Evolutionary conservation across 2,329 filamentous ascomycete genomes (phyloP).

Genomic region (Chrysoporthe puriensis): DNA sequence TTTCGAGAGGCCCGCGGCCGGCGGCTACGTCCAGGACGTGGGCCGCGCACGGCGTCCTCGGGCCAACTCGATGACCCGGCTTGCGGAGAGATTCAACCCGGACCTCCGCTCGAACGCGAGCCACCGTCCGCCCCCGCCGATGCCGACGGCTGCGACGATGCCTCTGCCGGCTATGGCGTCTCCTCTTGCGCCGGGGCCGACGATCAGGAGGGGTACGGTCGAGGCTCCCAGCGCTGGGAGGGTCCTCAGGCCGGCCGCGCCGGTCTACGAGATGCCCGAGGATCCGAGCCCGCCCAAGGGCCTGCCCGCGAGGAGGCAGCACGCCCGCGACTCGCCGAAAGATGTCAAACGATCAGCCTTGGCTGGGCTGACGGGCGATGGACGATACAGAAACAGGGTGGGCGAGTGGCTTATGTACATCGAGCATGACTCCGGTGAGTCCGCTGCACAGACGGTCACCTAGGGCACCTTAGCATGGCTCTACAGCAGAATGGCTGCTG

Average conservation of each 20-base stretch:
- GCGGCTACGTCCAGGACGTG: conserved; percentile 50
- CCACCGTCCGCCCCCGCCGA: conserved; percentile 34
- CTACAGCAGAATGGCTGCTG: neutral
- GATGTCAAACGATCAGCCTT: conserved; percentile 43
- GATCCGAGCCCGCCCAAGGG: conserved; percentile 36
- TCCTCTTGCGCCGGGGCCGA: conserved; percentile 37
- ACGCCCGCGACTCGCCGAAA: conserved; percentile 34
- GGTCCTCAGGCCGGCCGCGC: conserved; percentile 23
- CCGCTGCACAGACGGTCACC: conserved; percentile 8
- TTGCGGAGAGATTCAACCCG: conserved; percentile 53
- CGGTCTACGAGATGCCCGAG: conserved; percentile 39
- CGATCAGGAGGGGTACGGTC: conserved; percentile 46
- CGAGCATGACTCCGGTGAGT: conserved; percentile 46
- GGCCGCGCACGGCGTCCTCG: conserved; percentile 47
- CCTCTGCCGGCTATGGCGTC: conserved; percentile 41
- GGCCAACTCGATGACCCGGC: conserved; percentile 51
- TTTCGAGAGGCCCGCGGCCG: conserved; percentile 42
- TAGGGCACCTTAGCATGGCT: neutral
- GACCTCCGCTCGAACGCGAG: conserved; percentile 31
- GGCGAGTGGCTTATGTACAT: conserved; percentile 54
- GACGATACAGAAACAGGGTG: conserved; percentile 52
- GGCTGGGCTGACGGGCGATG: conserved; percentile 51
- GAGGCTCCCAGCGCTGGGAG: conserved; percentile 38
- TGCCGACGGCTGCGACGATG: conserved; percentile 37
- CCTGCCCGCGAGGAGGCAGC: conserved; percentile 33